These are phyloP conservation scores for Beverwykella pulmonaria DNA, from an alignment of 495 filamentous ascomycete species.

Conservation along the genomic window DNA sequence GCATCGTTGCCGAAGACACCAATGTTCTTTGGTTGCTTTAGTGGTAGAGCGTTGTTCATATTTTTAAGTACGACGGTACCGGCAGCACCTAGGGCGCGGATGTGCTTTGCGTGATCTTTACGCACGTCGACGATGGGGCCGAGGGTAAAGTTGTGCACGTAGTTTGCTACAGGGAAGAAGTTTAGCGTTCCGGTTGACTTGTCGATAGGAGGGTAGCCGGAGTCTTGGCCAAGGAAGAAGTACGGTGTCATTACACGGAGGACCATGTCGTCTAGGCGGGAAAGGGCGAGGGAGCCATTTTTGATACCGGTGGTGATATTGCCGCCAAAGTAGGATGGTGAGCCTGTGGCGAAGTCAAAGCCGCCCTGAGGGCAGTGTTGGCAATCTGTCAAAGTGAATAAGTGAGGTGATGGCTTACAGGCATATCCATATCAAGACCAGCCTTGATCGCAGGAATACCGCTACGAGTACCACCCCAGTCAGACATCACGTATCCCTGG, in stretches of 20 bases:
- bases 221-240: conserved; percentile 41
- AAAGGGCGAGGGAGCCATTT: conserved; percentile 40
- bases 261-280: conserved; percentile 43
- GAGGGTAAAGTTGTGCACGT: conserved; percentile 18
- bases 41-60: conserved; percentile 55
- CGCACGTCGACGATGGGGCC: conserved; percentile 52
- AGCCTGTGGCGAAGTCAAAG: conserved; percentile 25
- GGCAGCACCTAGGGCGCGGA: conserved; percentile 61
- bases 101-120: conserved; percentile 52
- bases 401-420: neutral
- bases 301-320: conserved; percentile 41
- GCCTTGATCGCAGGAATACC: conserved; percentile 35
- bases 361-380: conserved; percentile 19
- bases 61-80: conserved; percentile 68
- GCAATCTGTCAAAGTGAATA: neutral
- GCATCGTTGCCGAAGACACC: conserved; percentile 68
- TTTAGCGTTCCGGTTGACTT: conserved; percentile 9
- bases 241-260: conserved; percentile 45
- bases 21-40: conserved; percentile 56
- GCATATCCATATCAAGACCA: conserved; percentile 46
- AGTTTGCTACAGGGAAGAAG: conserved; percentile 23
- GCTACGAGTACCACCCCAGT: conserved; percentile 41
- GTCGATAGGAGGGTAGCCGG: conserved; percentile 37
- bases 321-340: conserved; percentile 39
- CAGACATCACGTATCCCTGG: conserved; percentile 12